Evolutionary conservation across 306 rosid species (phyloP).

Genomic region (Glycyrrhiza uralensis): DNA sequence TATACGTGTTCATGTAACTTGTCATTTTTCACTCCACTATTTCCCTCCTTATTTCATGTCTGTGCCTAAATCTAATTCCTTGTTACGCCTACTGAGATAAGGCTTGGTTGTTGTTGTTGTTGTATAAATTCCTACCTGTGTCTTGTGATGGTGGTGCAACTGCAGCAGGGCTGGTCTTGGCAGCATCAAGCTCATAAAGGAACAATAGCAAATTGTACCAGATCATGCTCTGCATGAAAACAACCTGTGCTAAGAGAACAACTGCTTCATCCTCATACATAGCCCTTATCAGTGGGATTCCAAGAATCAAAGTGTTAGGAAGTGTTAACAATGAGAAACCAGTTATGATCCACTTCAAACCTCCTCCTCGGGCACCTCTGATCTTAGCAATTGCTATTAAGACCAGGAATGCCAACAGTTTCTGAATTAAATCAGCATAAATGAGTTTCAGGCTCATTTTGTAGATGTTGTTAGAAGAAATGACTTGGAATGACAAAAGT

Average conservation of each 20-base stretch:
- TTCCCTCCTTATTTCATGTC: background rate
- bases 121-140: slow-evolving; percentile 59
- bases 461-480: slow-evolving; percentile 70
- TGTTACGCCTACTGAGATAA: background rate
- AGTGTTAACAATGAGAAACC: slow-evolving; percentile 83
- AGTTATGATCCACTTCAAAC: slow-evolving; percentile 59
- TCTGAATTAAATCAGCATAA: slow-evolving; percentile 64
- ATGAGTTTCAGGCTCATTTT: slow-evolving; percentile 71
- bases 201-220: slow-evolving; percentile 84
- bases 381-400: slow-evolving; percentile 47
- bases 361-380: slow-evolving; percentile 51
- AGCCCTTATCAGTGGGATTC: slow-evolving; percentile 75
- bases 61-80: background rate
- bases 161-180: slow-evolving; percentile 43
- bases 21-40: background rate
- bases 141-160: slow-evolving; percentile 51
- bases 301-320: slow-evolving; percentile 87
- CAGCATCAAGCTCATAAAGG: slow-evolving; percentile 74
- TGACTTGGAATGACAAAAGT: slow-evolving; percentile 75
- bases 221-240: slow-evolving; percentile 80
- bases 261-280: slow-evolving; percentile 73
- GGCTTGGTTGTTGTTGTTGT: background rate
- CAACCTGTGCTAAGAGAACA: slow-evolving; percentile 58
- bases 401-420: slow-evolving; percentile 49
- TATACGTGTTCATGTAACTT: background rate